phyloP scores from a whole-genome alignment of 1,139 yeast genomes.

The Meyerozyma smithsonii region DNA sequence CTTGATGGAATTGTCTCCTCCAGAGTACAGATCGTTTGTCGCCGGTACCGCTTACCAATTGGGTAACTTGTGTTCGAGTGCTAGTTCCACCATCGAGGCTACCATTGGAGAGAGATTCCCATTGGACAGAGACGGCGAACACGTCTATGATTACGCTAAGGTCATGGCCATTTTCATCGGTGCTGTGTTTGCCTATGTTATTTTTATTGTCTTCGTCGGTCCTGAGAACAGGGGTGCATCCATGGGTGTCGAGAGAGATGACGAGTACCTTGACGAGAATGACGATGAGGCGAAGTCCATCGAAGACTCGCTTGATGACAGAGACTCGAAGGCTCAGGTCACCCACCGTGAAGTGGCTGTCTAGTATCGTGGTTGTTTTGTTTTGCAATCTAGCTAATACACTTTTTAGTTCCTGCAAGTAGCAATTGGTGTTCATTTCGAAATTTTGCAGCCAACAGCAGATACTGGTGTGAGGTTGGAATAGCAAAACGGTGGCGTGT shows the following conservation, averaged over 20 bases:
- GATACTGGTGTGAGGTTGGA: too few species aligned
- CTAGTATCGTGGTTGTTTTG: background rate
- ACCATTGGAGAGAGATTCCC: conserved; percentile 70
- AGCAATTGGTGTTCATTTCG: too few species aligned
- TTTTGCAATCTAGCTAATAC: background rate
- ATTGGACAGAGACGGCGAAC: conserved; percentile 15
- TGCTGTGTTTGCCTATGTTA: conserved; percentile 62
- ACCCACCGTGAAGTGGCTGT: background rate
- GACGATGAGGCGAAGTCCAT: background rate
- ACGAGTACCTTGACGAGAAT: conserved; percentile 11
- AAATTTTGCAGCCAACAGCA: background rate
- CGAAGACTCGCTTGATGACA: background rate
- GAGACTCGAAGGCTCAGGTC: background rate
- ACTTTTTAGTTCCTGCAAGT: background rate
- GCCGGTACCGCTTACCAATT: conserved; percentile 76
- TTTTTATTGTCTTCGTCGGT: conserved; percentile 59
- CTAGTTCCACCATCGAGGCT: conserved; percentile 78
- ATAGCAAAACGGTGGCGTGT: too few species aligned
- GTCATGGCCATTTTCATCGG: conserved; percentile 85
- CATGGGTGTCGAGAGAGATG: conserved; percentile 15
- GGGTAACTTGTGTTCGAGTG: conserved; percentile 80
- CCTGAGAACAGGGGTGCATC: conserved; percentile 60
- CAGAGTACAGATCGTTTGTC: conserved; percentile 68
- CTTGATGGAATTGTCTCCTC: conserved; percentile 68
- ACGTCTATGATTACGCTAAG: conserved; percentile 27